Conservation (phyloP, 2,329 filamentous ascomycete species). For the Fusarium equiseti region DNA sequence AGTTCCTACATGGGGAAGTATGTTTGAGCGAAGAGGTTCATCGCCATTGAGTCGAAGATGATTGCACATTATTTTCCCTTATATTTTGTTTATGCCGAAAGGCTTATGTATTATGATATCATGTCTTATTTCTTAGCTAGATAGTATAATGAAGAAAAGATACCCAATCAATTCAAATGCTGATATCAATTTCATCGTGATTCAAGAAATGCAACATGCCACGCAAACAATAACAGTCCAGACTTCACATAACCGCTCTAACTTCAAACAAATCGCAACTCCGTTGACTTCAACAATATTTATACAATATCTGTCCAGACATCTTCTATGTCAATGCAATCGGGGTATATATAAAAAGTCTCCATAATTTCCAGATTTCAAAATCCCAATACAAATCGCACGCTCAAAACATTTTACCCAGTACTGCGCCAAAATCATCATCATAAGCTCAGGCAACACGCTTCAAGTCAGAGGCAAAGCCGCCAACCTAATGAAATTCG, state of each 20-base stretch:
- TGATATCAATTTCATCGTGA: background rate
- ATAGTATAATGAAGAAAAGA: constrained; percentile 21
- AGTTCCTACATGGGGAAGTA: constrained; percentile 10
- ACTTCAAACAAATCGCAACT: background rate
- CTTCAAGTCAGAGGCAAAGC: no score
- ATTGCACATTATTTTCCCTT: background rate
- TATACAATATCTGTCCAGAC: constrained; percentile 36
- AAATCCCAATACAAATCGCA: constrained; percentile 42
- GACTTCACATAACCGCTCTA: background rate
- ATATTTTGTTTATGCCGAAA: background rate
- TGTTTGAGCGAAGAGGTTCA: constrained; percentile 15
- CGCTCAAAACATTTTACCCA: constrained; percentile 37
- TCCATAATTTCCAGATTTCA: constrained; percentile 35
- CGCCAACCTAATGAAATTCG: constrained; percentile 52
- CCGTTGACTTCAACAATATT: constrained; percentile 15
- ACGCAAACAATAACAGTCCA: no score
- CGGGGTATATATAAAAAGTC: constrained; percentile 45
- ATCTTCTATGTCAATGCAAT: constrained; percentile 40
- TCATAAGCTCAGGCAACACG: constrained; percentile 8
- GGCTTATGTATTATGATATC: constrained; percentile 30
- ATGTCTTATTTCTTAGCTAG: constrained; percentile 17
- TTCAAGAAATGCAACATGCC: background rate
- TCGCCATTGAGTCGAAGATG: constrained; percentile 5
- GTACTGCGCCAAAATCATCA: constrained; percentile 42
- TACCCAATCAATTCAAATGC: constrained; percentile 19